Percentiles rank a stretch among this genome's conserved stretches.
Evolutionary conservation across 2,329 filamentous ascomycete species (phyloP).

Genomic region (Phialophora tarda): DNA sequence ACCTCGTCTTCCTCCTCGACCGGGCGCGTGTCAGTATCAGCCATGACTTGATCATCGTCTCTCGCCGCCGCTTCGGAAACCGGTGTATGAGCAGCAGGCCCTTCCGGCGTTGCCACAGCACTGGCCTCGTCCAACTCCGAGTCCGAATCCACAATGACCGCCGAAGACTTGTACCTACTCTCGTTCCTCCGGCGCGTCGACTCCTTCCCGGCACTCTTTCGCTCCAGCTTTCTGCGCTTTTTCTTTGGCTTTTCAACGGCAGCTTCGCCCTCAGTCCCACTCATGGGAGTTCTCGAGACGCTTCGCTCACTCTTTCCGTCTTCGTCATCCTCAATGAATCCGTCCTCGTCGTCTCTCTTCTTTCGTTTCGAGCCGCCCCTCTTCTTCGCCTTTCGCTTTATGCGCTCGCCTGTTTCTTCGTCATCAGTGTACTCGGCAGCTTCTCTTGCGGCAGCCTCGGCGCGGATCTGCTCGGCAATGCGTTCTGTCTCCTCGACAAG

Average conservation of each 20-base stretch:
- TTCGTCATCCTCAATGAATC: conserved; percentile 46
- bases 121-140: conserved; percentile 54
- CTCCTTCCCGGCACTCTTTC: conserved; percentile 50
- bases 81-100: conserved; percentile 31
- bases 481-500: conserved; percentile 78
- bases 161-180: conserved; percentile 81
- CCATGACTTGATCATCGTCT: conserved; percentile 32
- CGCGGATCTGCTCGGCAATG: conserved; percentile 71
- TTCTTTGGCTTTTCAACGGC: conserved; percentile 49
- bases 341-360: conserved; percentile 43
- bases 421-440: conserved; percentile 83
- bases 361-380: conserved; percentile 63
- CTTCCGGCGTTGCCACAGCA: conserved; percentile 33
- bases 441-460: conserved; percentile 70
- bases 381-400: conserved; percentile 78
- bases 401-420: conserved; percentile 77
- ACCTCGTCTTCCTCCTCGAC: conserved; percentile 31
- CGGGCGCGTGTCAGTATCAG: neutral
- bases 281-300: conserved; percentile 36
- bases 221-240: conserved; percentile 66
- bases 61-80: conserved; percentile 25
- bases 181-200: conserved; percentile 44
- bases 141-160: conserved; percentile 80
- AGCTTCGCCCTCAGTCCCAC: conserved; percentile 35
- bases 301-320: conserved; percentile 34